These are phyloP conservation scores for Aspergillus sp. DNA, from an alignment of 2,329 filamentous ascomycete genomes.

Conservation along the genomic window DNA sequence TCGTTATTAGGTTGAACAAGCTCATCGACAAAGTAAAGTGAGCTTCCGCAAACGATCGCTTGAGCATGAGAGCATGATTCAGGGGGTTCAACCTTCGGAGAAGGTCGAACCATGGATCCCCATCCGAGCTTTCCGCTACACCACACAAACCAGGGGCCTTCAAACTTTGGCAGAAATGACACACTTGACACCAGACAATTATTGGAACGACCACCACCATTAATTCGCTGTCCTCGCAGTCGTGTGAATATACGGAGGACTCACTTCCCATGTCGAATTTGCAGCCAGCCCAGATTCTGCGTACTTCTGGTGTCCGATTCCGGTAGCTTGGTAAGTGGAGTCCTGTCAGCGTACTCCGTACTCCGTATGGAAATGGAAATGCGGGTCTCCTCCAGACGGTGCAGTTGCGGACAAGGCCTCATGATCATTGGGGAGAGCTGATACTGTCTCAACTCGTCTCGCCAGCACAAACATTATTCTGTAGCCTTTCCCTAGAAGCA, in stretches of 20 bases:
- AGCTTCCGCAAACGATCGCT: background rate
- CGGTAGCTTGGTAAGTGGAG: background rate
- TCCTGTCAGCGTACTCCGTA: constrained; percentile 1
- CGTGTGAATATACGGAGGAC: background rate
- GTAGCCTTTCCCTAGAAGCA: background rate
- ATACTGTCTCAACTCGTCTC: constrained; percentile 2
- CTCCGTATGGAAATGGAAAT: background rate
- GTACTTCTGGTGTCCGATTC: background rate
- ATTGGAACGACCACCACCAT: background rate
- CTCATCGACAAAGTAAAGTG: background rate
- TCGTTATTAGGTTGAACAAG: background rate
- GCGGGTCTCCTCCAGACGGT: constrained; percentile 14
- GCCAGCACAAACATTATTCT: constrained; percentile 5
- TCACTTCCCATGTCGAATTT: background rate
- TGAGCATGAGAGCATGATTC: background rate
- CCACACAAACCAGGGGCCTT: constrained; percentile 18
- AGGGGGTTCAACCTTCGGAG: constrained; percentile 16
- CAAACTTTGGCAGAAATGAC: background rate
- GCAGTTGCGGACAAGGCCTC: background rate
- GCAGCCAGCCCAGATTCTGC: background rate
- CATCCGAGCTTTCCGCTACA: constrained; percentile 27
- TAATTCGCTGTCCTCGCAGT: background rate
- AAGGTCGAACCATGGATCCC: constrained; percentile 22
- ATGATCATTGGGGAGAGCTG: constrained; percentile 4
- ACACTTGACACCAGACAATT: background rate